These are phyloP conservation scores for Coemansia sp. DNA, from an alignment of 192 early-diverging fungal genomes.

Conservation along the genomic window DNA sequence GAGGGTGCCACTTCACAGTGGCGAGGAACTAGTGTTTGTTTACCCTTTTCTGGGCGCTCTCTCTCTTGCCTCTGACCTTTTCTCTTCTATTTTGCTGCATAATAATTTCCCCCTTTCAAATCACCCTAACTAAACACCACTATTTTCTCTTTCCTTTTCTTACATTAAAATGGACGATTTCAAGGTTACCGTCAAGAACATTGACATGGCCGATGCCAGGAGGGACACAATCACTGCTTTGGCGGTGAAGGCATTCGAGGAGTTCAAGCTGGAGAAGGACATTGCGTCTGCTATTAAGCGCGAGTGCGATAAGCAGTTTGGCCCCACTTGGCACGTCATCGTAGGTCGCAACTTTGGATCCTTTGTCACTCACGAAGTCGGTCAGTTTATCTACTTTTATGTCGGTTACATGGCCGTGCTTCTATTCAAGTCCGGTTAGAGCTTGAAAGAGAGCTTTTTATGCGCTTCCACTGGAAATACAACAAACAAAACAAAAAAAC, in stretches of 20 bases:
- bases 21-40: conserved; percentile 12
- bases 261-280: conserved; percentile 97
- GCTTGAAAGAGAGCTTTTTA: not conserved
- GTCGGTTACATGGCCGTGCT: conserved; percentile 91
- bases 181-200: conserved; percentile 94
- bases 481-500: not conserved
- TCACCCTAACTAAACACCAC: not conserved
- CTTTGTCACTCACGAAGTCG: conserved; percentile 93
- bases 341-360: conserved; percentile 99
- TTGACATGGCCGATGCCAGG: conserved; percentile 97
- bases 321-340: conserved; percentile 97
- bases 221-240: conserved; percentile 90
- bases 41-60: conserved; percentile 1
- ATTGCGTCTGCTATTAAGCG: conserved; percentile 98
- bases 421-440: conserved; percentile 88
- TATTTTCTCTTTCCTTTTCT: not conserved
- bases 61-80: conserved; percentile 1
- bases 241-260: conserved; percentile 84
- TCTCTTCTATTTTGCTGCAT: conserved; percentile 8
- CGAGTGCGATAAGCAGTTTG: conserved; percentile 98
- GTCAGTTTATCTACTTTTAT: conserved; percentile 99
- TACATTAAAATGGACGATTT: conserved; percentile 60
- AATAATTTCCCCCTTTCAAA: conserved; percentile 10
- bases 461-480: not conserved
- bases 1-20: not conserved